phyloP scores from a whole-genome alignment of 352 stramenopile species.

The Phytopythium litorale region DNA sequence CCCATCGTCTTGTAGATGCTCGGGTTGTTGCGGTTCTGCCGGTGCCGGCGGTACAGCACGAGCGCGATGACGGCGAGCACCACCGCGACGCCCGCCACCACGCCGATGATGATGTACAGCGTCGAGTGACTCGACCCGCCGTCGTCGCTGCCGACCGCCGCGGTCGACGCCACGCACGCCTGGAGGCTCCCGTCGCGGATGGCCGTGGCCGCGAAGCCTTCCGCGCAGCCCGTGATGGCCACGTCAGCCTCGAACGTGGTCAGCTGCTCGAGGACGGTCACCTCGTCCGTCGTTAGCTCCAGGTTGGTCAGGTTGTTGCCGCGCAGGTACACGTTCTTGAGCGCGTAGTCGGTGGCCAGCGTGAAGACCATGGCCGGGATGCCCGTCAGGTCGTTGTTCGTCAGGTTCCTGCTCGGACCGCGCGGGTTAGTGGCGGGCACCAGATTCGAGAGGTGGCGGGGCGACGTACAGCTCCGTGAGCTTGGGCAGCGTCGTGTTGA shows the following conservation, averaged over 20 bases:
- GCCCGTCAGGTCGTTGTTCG: constrained; percentile 34
- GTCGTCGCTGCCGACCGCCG: constrained; percentile 10
- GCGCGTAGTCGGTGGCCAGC: constrained; percentile 26
- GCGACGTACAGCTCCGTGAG: constrained; percentile 22
- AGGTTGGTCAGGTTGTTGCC: constrained; percentile 59
- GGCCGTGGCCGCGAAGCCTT: constrained; percentile 13
- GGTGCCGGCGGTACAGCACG: constrained; percentile 30
- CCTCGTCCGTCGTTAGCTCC: constrained; percentile 31
- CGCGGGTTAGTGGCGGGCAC: neutral
- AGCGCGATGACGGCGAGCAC: constrained; percentile 41
- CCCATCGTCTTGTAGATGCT: constrained; percentile 18
- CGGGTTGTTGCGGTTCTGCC: neutral
- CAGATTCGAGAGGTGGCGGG: neutral
- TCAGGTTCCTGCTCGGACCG: constrained; percentile 24
- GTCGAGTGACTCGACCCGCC: constrained; percentile 19
- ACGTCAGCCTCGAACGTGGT: constrained; percentile 40
- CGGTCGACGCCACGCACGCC: constrained; percentile 23
- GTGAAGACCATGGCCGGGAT: constrained; percentile 45
- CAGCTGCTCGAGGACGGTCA: constrained; percentile 37
- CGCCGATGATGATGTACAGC: constrained; percentile 36
- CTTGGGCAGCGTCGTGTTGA: constrained; percentile 27
- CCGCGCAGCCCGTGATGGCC: constrained; percentile 26
- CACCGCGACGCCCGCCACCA: constrained; percentile 28
- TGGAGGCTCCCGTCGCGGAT: constrained; percentile 19
- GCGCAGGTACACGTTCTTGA: constrained; percentile 45